Evolutionary conservation across 768 basidiomycete species (phyloP), one percentile per base, ranked within the genome.

Genomic region (Hygrocybe coccinea): DNA sequence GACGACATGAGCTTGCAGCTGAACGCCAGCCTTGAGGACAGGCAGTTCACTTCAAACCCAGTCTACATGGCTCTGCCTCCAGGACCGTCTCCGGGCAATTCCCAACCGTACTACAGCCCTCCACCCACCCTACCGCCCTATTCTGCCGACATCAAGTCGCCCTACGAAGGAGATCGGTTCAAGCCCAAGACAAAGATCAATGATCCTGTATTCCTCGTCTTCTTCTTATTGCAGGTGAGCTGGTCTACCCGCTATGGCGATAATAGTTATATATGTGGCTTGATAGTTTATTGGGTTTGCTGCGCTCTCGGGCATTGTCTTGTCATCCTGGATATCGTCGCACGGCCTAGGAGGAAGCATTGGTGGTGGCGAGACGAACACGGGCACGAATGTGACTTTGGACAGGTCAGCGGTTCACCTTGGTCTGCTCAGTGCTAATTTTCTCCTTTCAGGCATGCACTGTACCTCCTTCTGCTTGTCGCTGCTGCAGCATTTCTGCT

Each of bases 301-400:
- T 12, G 85, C 78, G 1, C 61, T 91, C 5, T 86, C 86, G 15
- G 89, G 78, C 1, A 76, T 90, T 19, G 81, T 79, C 2, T 70
- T 92, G 25, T 71, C 76, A 33, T 74, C 80, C 17, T 92, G 85
- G 79, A 74, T 84, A 36, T 74, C 76, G 6, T 66, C 77, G 54
- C 84, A 82, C 34, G 90, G 90, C 0, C 73, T 87, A 2, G 86
- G 86, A 5, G 90, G 89, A 41, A 87, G 89, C 5, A 69, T 90
- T 15, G 89, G 83, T 12, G 63, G 83, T 14, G 63, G 52, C 3
- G 87, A 87, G 6, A 72, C 64, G 7, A 62, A 75, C 15, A 79
- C 81, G 1, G 89, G 89, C 8, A 79, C 74, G 5, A 58, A 71
- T 17, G 72, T 88, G 3, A 87, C 87, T 1, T 72, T 91, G 52